Base-by-base conservation (phyloP, 352 stramenopile genomes). In the Phytophthora multivora region DNA sequence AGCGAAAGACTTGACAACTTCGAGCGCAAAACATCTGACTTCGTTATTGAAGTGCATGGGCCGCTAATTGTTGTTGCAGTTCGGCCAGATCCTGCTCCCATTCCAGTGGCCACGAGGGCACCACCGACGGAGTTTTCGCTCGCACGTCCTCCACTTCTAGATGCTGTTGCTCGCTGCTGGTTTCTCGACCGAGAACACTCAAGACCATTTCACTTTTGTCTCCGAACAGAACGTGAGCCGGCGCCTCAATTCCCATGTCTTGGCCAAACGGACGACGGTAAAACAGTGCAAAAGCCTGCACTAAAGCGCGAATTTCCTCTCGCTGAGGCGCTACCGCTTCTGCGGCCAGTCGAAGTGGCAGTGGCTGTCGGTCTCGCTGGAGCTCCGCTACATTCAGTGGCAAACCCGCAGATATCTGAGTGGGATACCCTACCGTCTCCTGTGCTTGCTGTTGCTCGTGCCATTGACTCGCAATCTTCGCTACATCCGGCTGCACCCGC, bases 401-500 rank as follows among this genome's bases (percentile, higher is more conserved):
- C 8, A 47, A 12, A 19, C 48, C 54, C 1, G 19, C 30, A n/a
- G 38, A 21, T n/a, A 38, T 40, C 18, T 63, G 52, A 6, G 18
- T 11, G 45, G 9, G 51, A 51, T n/a, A 59, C 10, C 28, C 28
- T 33, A 33, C n/a, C n/a, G 13, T 13, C 19, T 40, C n/a, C 13
- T 58, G 13, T 18, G 30, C 21, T 5, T 49, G 15, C 1, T 71
- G 13, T 15, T 59, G 45, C 2, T 60, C 25, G 5, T 50, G 19
- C 65, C 65, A 73, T 21, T 45, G 59, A 50, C 19, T 55, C 19
- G 59, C 42, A 40, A 79, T 69, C 31, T 63, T 68, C 5, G 30
- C 30, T 9, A 79, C 59, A 25, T 75, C 47, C 13, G 71, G 70
- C 25, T 66, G 66, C 23, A 73, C 50, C 16, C 71, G 62, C 47